These are phyloP conservation scores for Salvia splendens DNA, from an alignment of 257 asterid species.

Conservation along the genomic window DNA sequence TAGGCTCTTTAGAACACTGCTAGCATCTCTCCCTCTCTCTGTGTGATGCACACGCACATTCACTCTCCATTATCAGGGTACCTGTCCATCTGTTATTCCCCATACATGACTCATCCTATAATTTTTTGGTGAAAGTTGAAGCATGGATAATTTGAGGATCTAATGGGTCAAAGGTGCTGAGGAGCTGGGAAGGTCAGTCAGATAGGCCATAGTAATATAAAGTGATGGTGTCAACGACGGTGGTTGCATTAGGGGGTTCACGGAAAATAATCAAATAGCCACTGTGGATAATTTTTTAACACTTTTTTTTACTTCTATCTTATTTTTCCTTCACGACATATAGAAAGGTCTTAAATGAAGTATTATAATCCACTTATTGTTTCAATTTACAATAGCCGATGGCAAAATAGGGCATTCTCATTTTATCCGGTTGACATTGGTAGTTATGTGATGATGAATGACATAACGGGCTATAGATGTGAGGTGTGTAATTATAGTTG, in stretches of 20 bases:
- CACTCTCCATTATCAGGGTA: neutral
- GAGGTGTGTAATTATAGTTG: neutral
- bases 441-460: neutral
- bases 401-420: neutral
- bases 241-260: neutral
- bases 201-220: neutral
- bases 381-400: neutral
- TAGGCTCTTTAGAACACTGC: neutral
- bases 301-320: no score
- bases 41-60: neutral
- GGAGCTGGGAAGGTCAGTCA: neutral
- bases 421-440: neutral
- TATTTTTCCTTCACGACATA: no score
- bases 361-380: neutral
- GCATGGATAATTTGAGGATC: slow-evolving; percentile 5
- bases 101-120: neutral
- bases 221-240: neutral
- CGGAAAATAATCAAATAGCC: no score
- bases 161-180: neutral
- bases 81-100: neutral
- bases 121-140: slow-evolving; percentile 4
- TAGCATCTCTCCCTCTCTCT: neutral
- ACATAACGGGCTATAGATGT: neutral
- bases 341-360: no score
- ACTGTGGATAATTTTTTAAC: no score